Evolutionary conservation across 169 alveolate species (phyloP).

Genomic region (Cryptosporidium xiaoi): DNA sequence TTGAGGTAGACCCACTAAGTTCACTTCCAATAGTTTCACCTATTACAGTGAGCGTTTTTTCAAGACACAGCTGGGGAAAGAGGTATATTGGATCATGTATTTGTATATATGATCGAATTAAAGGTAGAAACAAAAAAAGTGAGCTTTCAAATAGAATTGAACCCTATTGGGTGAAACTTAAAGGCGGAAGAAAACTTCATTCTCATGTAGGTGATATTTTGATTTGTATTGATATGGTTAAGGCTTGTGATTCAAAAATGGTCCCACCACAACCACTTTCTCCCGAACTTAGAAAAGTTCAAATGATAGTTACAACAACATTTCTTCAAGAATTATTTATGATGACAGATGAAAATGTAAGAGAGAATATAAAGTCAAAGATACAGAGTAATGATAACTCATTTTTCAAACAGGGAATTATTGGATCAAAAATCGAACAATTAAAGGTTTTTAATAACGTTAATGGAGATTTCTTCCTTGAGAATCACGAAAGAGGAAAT

Average conservation of each 20-base stretch:
- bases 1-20: constrained; percentile 79
- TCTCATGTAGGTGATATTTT: constrained; percentile 83
- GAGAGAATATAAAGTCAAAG: constrained; percentile 24
- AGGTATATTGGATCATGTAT: constrained; percentile 79
- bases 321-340: constrained; percentile 61
- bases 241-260: constrained; percentile 82
- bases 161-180: constrained; percentile 89
- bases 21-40: constrained; percentile 81
- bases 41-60: constrained; percentile 76
- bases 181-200: constrained; percentile 80
- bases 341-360: constrained; percentile 49
- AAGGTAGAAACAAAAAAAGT: constrained; percentile 70
- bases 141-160: constrained; percentile 23
- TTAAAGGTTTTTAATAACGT: constrained; percentile 12
- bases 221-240: constrained; percentile 84
- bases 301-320: constrained; percentile 47
- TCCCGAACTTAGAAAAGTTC: constrained; percentile 83
- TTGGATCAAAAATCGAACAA: constrained; percentile 64
- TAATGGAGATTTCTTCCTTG: constrained; percentile 45
- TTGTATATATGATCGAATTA: constrained; percentile 80
- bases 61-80: constrained; percentile 79
- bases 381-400: constrained; percentile 5
- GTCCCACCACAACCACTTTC: constrained; percentile 87
- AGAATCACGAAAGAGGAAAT: constrained; percentile 59
- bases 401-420: constrained; percentile 48